Percentiles rank a stretch among this genome's conserved stretches.
These are phyloP conservation scores for Musa troglodytarum DNA, from an alignment of 176 grass and related monocot genomes.

Conservation along the genomic window DNA sequence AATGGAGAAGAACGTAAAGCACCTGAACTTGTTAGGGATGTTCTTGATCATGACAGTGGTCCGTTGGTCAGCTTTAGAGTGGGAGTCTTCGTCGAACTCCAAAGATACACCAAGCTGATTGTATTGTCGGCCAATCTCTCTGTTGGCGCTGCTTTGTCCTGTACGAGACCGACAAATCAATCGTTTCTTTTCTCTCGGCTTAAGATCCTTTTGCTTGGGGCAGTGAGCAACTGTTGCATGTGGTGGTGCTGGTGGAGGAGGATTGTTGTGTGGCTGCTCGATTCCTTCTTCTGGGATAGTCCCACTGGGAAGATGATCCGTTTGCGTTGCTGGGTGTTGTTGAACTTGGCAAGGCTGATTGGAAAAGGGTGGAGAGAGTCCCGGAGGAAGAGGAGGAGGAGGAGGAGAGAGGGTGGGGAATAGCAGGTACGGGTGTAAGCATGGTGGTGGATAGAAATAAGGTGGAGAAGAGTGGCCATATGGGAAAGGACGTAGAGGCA, in stretches of 20 bases:
- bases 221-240: neutral
- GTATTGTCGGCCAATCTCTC: neutral
- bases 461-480: neutral
- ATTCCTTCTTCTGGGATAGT: too few relatives aligned
- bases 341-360: too few relatives aligned
- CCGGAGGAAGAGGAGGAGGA: neutral
- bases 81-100: neutral
- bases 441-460: neutral
- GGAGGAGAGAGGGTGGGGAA: neutral
- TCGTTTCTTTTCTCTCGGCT: neutral
- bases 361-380: too few relatives aligned
- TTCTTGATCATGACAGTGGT: slow-evolving; percentile 72
- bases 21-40: slow-evolving; percentile 60
- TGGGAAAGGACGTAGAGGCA: neutral
- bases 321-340: too few relatives aligned
- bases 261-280: too few relatives aligned
- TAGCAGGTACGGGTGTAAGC: too few relatives aligned
- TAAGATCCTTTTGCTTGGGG: neutral
- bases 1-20: neutral
- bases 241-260: neutral
- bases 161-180: neutral
- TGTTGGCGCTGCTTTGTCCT: too few relatives aligned
- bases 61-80: neutral
- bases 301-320: too few relatives aligned
- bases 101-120: neutral